Conservation (phyloP, 768 basidiomycete species). For the Lactarius hatsudake region DNA sequence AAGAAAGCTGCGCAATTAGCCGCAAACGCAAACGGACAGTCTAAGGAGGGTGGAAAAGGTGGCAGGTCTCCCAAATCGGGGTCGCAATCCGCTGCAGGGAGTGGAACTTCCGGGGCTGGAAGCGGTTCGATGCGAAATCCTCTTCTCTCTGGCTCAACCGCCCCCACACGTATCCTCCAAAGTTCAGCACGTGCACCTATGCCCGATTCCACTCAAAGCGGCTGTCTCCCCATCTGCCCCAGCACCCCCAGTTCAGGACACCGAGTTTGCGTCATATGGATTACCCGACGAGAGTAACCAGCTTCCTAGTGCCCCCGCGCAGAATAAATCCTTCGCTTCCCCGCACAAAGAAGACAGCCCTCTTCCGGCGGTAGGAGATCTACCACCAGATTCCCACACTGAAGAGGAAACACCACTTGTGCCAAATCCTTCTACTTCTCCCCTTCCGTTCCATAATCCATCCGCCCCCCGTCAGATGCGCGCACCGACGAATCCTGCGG, state of each 20-base stretch:
- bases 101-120: slow-evolving; percentile 21
- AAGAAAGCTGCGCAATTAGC: slow-evolving; percentile 85
- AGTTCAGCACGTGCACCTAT: slow-evolving; percentile 56
- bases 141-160: slow-evolving; percentile 59
- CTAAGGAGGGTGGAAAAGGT: slow-evolving; percentile 38
- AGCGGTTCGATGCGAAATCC: slow-evolving; percentile 32
- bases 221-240: slow-evolving; percentile 75
- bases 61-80: slow-evolving; percentile 39
- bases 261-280: slow-evolving; percentile 68
- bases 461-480: slow-evolving; percentile 50
- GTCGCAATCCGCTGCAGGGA: slow-evolving; percentile 28
- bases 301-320: slow-evolving; percentile 46
- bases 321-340: slow-evolving; percentile 28
- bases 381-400: slow-evolving; percentile 4
- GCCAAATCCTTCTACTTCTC: slow-evolving; percentile 37
- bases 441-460: slow-evolving; percentile 52
- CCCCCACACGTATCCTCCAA: slow-evolving; percentile 54
- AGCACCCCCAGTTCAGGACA: slow-evolving; percentile 72
- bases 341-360: slow-evolving; percentile 15
- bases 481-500: slow-evolving; percentile 41
- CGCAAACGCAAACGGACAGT: slow-evolving; percentile 37
- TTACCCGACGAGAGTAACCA: slow-evolving; percentile 59
- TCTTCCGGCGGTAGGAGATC: slow-evolving; percentile 16
- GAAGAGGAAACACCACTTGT: slow-evolving; percentile 16
- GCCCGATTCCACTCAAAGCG: slow-evolving; percentile 65